Base-by-base conservation (phyloP, 192 early-diverging fungal genomes). In the Haplosporangium gracile region DNA sequence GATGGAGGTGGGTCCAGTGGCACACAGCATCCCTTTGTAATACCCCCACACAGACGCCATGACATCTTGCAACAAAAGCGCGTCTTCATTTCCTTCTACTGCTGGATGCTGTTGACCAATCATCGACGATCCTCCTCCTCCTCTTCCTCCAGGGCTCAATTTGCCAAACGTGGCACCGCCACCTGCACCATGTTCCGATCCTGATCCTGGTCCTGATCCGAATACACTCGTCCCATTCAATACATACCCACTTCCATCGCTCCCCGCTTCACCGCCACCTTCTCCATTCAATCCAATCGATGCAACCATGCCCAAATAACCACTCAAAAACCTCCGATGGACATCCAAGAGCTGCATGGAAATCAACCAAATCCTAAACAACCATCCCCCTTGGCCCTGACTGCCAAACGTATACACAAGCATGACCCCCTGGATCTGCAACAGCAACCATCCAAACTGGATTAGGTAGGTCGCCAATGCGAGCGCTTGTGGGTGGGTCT, bases 301-400 rank as follows among this genome's bases (percentile, higher is more conserved):
- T 16, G 24, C 60, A 65, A 11, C n/a, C 32, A 32, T 29, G 32
- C 26, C 60, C n/a, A 15, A 65, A 15, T 32, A 65, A 32, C 29
- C 26, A 5, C 60, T 68, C 29, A 86, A 38, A 32, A 60, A 74
- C 40, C 78, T n/a, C 45, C 84, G 53, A 47, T 86, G 79, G 15
- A 86, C 79, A 70, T 86, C 84, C 49, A 86, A 34, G 0, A 81
- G 15, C 38, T 86, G 79, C 63, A 81, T 77, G 8, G 72, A 29
- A 1, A 81, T 72, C 47, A 86, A 22, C 84, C 84, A 86, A 6
- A 86, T 26, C 45, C 78, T 77, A 70, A 86, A 86, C 7, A 86
- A 29, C 29, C 65, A 47, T 16, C 34, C 51, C 16, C 75, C 69
- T 36, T 86, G 84, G 5, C 42, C 47, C 1, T 57, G 70, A 4